A percentile compares a stretch with the other conserved stretches of the same genome.
phyloP scores from a whole-genome alignment of 2,329 filamentous ascomycete species.

The Penicillium vulpinum region DNA sequence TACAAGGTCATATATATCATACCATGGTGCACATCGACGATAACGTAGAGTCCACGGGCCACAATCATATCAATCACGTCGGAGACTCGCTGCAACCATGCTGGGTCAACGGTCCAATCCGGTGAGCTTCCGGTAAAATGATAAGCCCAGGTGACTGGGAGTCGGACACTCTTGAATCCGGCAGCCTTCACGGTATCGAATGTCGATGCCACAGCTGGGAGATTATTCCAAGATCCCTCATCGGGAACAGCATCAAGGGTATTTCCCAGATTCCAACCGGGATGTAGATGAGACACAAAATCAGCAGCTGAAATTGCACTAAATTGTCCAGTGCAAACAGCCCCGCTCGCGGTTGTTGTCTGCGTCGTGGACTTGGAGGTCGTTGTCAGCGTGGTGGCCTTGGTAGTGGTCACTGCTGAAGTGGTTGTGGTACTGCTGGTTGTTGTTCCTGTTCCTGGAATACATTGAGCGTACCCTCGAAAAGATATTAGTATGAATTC shows the following conservation, averaged over 20 bases:
- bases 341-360: not conserved
- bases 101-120: slow-evolving; percentile 55
- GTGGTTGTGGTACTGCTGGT: slow-evolving; percentile 4
- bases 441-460: slow-evolving; percentile 15
- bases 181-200: slow-evolving; percentile 55
- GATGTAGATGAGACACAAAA: slow-evolving; percentile 52
- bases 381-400: slow-evolving; percentile 8
- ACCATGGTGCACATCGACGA: slow-evolving; percentile 61
- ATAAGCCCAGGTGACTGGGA: slow-evolving; percentile 61
- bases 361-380: slow-evolving; percentile 10
- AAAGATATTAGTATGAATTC: not conserved
- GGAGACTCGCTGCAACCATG: slow-evolving; percentile 59
- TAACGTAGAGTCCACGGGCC: slow-evolving; percentile 51
- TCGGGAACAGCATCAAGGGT: slow-evolving; percentile 58
- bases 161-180: slow-evolving; percentile 59
- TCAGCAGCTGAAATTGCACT: slow-evolving; percentile 48
- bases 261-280: slow-evolving; percentile 64
- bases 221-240: slow-evolving; percentile 62
- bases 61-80: slow-evolving; percentile 60
- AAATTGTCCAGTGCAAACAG: slow-evolving; percentile 47
- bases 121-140: slow-evolving; percentile 55
- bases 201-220: slow-evolving; percentile 50
- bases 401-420: slow-evolving; percentile 5
- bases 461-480: slow-evolving; percentile 18
- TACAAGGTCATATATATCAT: not conserved